phyloP scores from a whole-genome alignment of 1,284 basidiomycete species.

The Macrocybe sp. region DNA sequence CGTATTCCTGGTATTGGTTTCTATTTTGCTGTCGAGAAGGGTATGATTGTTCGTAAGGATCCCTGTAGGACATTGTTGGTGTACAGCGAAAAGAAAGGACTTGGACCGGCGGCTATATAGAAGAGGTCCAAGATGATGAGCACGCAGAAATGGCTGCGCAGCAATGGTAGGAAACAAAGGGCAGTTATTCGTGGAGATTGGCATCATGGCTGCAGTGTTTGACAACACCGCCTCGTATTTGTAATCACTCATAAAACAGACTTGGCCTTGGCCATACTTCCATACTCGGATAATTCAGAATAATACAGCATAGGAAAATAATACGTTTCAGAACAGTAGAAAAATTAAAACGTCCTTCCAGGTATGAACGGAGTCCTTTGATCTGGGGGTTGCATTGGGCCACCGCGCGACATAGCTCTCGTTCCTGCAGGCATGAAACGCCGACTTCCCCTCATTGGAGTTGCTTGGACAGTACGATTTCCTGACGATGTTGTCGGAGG shows the following conservation, averaged over 20 bases:
- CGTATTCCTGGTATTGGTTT: conserved; percentile 20
- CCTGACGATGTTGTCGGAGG: conserved; percentile 11
- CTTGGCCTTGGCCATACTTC: too few relatives aligned
- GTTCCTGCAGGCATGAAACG: conserved; percentile 20
- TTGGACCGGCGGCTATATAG: background rate
- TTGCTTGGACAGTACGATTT: conserved; percentile 7
- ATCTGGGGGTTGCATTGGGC: conserved; percentile 15
- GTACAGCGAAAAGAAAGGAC: background rate
- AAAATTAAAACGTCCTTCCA: conserved; percentile 4
- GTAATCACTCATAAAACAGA: too few relatives aligned
- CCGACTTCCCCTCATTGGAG: conserved; percentile 4
- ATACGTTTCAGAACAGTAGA: too few relatives aligned
- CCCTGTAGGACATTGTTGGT: conserved; percentile 31
- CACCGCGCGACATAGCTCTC: conserved; percentile 25
- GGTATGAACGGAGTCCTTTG: conserved; percentile 48
- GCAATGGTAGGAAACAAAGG: background rate
- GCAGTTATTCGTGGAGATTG: too few relatives aligned
- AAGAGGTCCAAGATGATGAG: background rate
- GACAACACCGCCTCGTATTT: too few relatives aligned
- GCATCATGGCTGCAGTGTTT: too few relatives aligned
- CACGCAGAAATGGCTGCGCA: conserved; percentile 4
- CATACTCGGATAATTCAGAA: too few relatives aligned
- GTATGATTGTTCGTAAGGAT: conserved; percentile 43
- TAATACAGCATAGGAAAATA: too few relatives aligned
- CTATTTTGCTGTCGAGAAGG: conserved; percentile 33